phyloP scores from a whole-genome alignment of 106 monocot species.

The Gastrodia elata region DNA sequence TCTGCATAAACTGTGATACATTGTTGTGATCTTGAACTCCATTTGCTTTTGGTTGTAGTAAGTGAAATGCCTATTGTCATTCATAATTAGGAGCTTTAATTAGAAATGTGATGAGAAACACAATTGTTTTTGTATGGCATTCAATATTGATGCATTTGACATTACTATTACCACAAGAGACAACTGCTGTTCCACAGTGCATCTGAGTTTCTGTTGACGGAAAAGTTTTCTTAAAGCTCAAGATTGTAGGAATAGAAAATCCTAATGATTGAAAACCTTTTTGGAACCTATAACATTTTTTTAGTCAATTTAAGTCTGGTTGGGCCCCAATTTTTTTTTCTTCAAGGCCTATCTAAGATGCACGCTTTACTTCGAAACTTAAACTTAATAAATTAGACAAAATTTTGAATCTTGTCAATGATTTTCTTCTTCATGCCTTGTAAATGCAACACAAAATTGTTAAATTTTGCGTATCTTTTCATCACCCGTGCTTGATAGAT shows the following conservation, averaged over 20 bases:
- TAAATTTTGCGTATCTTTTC: too few species aligned
- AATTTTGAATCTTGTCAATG: too few species aligned
- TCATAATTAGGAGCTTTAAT: background rate
- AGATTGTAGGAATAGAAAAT: background rate
- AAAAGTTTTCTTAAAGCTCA: background rate
- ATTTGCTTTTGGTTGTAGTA: background rate
- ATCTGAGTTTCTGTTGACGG: background rate
- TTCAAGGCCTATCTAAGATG: too few species aligned
- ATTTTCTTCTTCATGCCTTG: too few species aligned
- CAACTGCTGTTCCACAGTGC: background rate
- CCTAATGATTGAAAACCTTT: background rate
- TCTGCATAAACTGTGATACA: background rate
- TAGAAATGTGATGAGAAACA: background rate
- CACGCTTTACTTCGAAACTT: too few species aligned
- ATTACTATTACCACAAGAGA: background rate
- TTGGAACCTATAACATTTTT: too few species aligned
- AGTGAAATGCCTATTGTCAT: background rate
- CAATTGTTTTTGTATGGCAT: background rate
- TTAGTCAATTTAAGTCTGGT: too few species aligned
- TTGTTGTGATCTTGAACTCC: background rate
- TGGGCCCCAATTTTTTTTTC: too few species aligned
- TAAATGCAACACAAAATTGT: too few species aligned
- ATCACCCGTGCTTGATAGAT: too few species aligned
- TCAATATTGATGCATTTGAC: background rate
- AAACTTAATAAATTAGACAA: too few species aligned